phyloP scores from a whole-genome alignment of 2,329 filamentous ascomycete species.

The Bretziella fagacearum region DNA sequence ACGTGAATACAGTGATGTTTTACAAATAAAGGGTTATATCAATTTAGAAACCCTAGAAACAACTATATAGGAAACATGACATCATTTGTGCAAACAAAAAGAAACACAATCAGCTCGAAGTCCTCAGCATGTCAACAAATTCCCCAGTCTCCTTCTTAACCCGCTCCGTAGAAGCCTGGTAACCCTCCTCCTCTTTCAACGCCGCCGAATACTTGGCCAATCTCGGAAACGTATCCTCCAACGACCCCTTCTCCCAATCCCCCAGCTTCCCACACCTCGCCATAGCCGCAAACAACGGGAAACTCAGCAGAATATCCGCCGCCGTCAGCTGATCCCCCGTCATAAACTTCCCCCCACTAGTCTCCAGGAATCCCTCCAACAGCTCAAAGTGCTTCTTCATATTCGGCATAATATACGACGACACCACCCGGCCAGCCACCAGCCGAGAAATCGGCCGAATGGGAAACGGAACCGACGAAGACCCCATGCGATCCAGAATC shows the following conservation, averaged over 20 bases:
- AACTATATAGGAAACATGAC: neutral
- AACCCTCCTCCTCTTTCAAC: slow-evolving; percentile 26
- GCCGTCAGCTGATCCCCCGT: slow-evolving; percentile 33
- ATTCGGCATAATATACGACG: slow-evolving; percentile 30
- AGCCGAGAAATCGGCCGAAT: slow-evolving; percentile 33
- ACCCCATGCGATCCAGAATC: slow-evolving; percentile 36
- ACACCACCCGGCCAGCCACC: slow-evolving; percentile 27
- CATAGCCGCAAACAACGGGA: slow-evolving; percentile 30
- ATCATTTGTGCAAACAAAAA: neutral
- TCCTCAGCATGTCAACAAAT: slow-evolving; percentile 16
- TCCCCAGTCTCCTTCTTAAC: slow-evolving; percentile 32
- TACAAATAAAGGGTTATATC: neutral
- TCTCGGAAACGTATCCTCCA: slow-evolving; percentile 11
- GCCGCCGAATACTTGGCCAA: slow-evolving; percentile 6
- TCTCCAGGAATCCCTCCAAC: slow-evolving; percentile 32
- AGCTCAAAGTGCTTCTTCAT: slow-evolving; percentile 31
- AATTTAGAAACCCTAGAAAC: neutral
- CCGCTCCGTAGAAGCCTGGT: slow-evolving; percentile 30
- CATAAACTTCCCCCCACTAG: slow-evolving; percentile 30
- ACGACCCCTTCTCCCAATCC: slow-evolving; percentile 10
- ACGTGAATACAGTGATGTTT: no score
- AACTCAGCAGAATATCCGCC: slow-evolving; percentile 38
- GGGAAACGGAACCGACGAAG: slow-evolving; percentile 32
- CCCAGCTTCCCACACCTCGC: slow-evolving; percentile 8
- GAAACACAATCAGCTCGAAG: neutral